Evolutionary conservation across 345 rosid genomes (phyloP).

Genomic region (Schrenkiella parvula): DNA sequence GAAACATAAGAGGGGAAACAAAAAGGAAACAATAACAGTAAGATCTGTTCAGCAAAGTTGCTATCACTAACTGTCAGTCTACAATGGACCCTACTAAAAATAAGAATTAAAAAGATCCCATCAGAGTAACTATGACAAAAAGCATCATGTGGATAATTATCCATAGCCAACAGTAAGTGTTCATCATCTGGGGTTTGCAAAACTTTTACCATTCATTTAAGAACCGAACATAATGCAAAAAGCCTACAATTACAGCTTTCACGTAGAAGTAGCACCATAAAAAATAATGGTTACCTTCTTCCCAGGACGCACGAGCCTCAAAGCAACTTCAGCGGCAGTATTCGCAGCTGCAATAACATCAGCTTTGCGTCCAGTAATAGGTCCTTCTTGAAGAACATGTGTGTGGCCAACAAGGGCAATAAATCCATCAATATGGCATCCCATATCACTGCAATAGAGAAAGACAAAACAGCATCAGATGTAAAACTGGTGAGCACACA

Average conservation of each 20-base stretch:
- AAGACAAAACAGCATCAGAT: background rate
- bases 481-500: background rate
- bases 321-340: conserved; percentile 96
- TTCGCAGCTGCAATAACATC: conserved; percentile 93
- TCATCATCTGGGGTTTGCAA: conserved; percentile 57
- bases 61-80: background rate
- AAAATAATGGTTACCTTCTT: conserved; percentile 54
- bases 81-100: background rate
- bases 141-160: conserved; percentile 57
- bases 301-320: conserved; percentile 97
- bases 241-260: background rate
- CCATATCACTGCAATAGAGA: conserved; percentile 64
- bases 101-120: conserved; percentile 31
- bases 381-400: conserved; percentile 73
- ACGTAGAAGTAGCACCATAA: background rate
- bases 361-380: conserved; percentile 69
- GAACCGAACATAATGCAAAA: background rate
- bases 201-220: background rate
- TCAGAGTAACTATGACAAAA: conserved; percentile 86
- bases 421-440: conserved; percentile 98
- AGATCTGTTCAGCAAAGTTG: background rate
- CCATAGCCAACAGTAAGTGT: conserved; percentile 51
- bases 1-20: background rate
- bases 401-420: conserved; percentile 93
- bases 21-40: background rate